A percentile compares a stretch with the other conserved stretches of the same genome.
These are phyloP conservation scores for Mycotypha africana DNA, from an alignment of 371 early-diverging fungal genomes.

Conservation along the genomic window DNA sequence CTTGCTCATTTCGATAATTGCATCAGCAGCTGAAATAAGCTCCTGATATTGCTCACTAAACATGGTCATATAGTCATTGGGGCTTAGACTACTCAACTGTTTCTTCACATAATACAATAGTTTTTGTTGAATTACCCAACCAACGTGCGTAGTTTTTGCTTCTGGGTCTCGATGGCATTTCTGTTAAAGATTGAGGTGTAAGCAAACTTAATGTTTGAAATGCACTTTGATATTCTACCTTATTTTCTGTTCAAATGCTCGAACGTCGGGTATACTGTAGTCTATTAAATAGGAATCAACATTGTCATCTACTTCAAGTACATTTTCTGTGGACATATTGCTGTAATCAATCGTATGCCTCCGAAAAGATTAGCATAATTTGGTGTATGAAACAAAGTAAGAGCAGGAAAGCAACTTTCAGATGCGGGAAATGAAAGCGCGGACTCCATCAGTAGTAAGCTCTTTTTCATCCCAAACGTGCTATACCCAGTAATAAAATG, in stretches of 20 bases:
- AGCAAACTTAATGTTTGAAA: no score
- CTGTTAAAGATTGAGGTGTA: conserved; percentile 1
- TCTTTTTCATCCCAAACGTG: no score
- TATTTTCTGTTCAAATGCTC: conserved; percentile 20
- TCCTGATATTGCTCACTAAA: conserved; percentile 80
- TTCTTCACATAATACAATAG: background rate
- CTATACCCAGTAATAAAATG: no score
- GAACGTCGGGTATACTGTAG: conserved; percentile 16
- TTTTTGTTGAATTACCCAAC: conserved; percentile 63
- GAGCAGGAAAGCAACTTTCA: no score
- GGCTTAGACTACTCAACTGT: no score
- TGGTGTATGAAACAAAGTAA: no score
- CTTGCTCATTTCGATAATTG: conserved; percentile 70
- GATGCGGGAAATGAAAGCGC: no score
- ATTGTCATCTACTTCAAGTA: conserved; percentile 4
- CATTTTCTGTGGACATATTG: conserved; percentile 8
- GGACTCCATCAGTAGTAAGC: no score
- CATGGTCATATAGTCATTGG: no score
- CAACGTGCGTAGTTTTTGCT: conserved; percentile 77
- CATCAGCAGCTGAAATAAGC: conserved; percentile 79
- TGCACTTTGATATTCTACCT: conserved; percentile 9
- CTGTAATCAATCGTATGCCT: no score
- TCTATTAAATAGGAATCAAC: conserved; percentile 14
- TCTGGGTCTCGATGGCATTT: conserved; percentile 68
- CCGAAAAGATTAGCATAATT: no score